phyloP scores from a whole-genome alignment of 176 grass and related monocot genomes.

The Phragmites australis region DNA sequence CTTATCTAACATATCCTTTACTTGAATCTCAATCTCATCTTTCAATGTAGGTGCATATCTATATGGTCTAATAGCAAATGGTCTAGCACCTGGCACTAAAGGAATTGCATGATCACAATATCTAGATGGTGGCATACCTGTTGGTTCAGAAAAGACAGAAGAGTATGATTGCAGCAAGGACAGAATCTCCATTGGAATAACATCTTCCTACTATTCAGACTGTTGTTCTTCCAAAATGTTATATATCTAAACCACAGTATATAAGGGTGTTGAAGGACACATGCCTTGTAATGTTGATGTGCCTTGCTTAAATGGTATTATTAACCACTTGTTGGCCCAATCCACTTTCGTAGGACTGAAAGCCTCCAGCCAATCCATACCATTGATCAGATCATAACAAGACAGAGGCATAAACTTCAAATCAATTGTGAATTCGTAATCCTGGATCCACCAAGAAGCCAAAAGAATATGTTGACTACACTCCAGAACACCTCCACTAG shows the following conservation, averaged over 20 bases:
- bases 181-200: not conserved
- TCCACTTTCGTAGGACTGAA: not conserved
- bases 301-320: not conserved
- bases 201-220: not conserved
- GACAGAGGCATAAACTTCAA: not conserved
- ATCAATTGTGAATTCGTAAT: not conserved
- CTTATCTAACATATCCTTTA: not conserved
- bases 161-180: fast-evolving
- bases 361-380: not conserved
- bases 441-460: not conserved
- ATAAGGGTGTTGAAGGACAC: fast-evolving
- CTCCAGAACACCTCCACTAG: not conserved
- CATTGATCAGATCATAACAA: not conserved
- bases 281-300: not conserved
- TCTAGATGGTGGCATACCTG: not conserved
- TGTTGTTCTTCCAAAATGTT: no score
- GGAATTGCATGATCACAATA: not conserved
- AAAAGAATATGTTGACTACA: not conserved
- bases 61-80: not conserved
- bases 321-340: not conserved
- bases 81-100: not conserved
- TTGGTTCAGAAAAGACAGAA: not conserved
- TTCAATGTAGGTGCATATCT: not conserved
- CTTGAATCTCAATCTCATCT: not conserved
- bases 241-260: not conserved